Conservation (phyloP, 306 rosid genomes). For the Cucurbita moschata region DNA sequence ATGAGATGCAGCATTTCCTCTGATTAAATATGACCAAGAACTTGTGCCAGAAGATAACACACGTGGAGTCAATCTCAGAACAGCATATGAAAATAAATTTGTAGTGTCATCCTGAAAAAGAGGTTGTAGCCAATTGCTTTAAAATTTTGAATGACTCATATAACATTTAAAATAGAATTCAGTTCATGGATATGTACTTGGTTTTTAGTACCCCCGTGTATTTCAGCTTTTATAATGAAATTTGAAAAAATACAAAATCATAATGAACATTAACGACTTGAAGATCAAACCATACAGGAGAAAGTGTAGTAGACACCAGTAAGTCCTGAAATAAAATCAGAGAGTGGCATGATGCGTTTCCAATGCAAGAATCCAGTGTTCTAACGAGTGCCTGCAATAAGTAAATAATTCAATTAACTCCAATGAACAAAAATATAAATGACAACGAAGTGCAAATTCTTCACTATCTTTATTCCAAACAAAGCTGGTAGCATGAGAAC, state of each 20-base stretch:
- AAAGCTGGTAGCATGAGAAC: background rate
- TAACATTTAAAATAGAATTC: background rate
- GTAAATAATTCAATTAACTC: background rate
- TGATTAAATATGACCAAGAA: conserved; percentile 87
- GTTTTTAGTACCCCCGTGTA: background rate
- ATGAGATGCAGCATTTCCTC: conserved; percentile 45
- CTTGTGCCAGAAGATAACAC: conserved; percentile 69
- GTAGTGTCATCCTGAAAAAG: conserved; percentile 73
- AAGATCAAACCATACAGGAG: conserved; percentile 68
- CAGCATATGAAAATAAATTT: conserved; percentile 81
- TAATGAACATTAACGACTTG: conserved; percentile 2
- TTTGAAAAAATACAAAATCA: background rate
- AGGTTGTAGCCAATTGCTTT: background rate
- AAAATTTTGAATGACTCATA: background rate
- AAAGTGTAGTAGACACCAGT: conserved; percentile 85
- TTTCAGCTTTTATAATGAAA: background rate
- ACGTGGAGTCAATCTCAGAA: conserved; percentile 75
- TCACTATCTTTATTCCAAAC: background rate
- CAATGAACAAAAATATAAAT: conserved; percentile 6
- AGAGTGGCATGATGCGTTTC: conserved; percentile 65
- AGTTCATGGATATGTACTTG: background rate
- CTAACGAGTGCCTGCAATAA: conserved; percentile 74
- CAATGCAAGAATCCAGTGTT: conserved; percentile 64
- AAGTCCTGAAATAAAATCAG: conserved; percentile 82
- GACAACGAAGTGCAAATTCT: background rate